These are phyloP conservation scores for Phtheirospermum japonicum DNA, from an alignment of 257 asterid genomes.

Conservation along the genomic window DNA sequence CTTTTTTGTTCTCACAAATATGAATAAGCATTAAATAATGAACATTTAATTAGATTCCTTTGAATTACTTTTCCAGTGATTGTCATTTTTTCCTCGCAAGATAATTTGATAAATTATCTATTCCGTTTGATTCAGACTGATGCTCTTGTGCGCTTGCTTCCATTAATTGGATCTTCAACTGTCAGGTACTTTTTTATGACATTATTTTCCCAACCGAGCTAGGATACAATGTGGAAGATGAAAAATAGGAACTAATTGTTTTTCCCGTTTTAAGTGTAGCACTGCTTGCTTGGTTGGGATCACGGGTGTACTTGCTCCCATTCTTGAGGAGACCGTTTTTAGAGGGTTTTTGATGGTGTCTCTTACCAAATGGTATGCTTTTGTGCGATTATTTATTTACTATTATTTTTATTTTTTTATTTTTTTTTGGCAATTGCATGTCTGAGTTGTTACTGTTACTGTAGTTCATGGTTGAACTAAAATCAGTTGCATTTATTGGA, in stretches of 20 bases:
- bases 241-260: conserved; percentile 22
- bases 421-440: not conserved
- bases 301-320: conserved; percentile 91
- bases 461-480: not conserved
- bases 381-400: not conserved
- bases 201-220: conserved; percentile 18
- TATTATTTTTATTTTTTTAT: not conserved
- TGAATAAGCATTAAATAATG: conserved; percentile 6
- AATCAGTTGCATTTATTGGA: not conserved
- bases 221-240: conserved; percentile 17
- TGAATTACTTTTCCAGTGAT: too few species aligned
- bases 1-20: conserved; percentile 1
- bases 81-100: too few species aligned
- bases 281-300: conserved; percentile 90
- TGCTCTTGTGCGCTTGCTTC: conserved; percentile 91
- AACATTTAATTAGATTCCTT: not conserved
- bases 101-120: not conserved
- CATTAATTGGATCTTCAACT: conserved; percentile 83
- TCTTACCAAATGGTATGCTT: conserved; percentile 74
- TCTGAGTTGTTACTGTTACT: not conserved
- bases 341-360: conserved; percentile 96
- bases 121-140: conserved; percentile 59
- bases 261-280: conserved; percentile 40
- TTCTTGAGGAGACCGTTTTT: conserved; percentile 94
- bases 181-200: conserved; percentile 53